Percentiles rank a stretch among this genome's conserved stretches.
Evolutionary conservation across 176 grass and related monocot species (phyloP).

Genomic region (Oryza glumipatula): DNA sequence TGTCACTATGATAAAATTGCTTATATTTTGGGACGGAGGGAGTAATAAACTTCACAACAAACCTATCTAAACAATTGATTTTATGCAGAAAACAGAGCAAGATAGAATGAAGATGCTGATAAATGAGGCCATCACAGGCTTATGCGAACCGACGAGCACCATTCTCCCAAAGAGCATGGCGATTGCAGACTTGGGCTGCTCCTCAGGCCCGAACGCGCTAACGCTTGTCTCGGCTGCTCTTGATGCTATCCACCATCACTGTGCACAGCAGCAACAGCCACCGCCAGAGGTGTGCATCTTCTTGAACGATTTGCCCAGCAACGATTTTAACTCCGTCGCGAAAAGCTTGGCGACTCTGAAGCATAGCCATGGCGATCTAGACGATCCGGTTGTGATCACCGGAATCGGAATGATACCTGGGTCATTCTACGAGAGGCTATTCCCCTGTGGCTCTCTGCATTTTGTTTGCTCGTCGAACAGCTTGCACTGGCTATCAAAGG

Average conservation of each 20-base stretch:
- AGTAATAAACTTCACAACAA: no score
- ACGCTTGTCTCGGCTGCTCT: neutral
- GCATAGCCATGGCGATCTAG: neutral
- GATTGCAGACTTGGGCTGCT: neutral
- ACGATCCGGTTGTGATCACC: neutral
- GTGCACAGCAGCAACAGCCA: neutral
- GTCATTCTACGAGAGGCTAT: constrained; percentile 19
- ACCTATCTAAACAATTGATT: neutral
- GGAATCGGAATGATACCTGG: constrained; percentile 20
- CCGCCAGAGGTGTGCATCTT: neutral
- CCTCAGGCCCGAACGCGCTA: neutral
- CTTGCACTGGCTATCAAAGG: constrained; percentile 15
- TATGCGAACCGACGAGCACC: neutral
- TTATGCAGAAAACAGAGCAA: neutral
- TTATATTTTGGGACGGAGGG: no score
- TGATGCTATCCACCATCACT: neutral
- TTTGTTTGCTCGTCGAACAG: neutral
- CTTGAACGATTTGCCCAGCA: constrained; percentile 7
- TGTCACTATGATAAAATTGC: no score
- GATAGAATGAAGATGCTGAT: neutral
- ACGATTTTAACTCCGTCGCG: constrained; percentile 23
- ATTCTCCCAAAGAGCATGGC: neutral
- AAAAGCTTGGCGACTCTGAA: neutral
- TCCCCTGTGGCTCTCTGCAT: neutral
- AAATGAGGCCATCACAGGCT: neutral